phyloP scores from a whole-genome alignment of 768 basidiomycete species.

The Lentinula sp. region DNA sequence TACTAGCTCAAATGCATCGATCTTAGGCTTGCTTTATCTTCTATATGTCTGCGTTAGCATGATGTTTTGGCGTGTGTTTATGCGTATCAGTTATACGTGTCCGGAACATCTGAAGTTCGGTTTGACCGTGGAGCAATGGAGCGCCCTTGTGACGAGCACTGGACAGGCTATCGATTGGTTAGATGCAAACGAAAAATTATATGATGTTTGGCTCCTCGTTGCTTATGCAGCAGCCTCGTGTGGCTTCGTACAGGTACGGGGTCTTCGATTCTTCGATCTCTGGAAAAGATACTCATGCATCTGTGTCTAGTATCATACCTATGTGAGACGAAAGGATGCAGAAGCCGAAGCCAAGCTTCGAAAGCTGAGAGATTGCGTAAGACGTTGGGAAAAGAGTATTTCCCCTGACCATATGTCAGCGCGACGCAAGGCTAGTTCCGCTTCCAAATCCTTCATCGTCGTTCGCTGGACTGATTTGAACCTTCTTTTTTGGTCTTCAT shows the following conservation, averaged over 20 bases:
- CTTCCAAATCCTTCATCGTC: conserved; percentile 1
- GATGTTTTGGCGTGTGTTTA: conserved; percentile 98
- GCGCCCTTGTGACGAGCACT: conserved; percentile 62
- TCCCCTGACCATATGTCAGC: conserved; percentile 94
- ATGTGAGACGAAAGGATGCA: conserved; percentile 75
- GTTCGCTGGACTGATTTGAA: not conserved
- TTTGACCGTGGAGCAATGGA: conserved; percentile 78
- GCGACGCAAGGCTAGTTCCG: conserved; percentile 68
- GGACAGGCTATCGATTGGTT: conserved; percentile 89
- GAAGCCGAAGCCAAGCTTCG: conserved; percentile 70
- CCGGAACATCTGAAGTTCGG: conserved; percentile 87
- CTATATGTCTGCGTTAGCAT: conserved; percentile 87
- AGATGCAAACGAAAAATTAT: conserved; percentile 68
- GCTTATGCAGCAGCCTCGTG: conserved; percentile 86
- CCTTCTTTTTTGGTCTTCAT: not conserved
- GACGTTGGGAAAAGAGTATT: conserved; percentile 81
- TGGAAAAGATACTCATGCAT: not conserved
- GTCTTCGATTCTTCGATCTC: conserved; percentile 2
- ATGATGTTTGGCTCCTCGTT: conserved; percentile 84
- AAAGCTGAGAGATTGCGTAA: conserved; percentile 78
- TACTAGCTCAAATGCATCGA: not conserved
- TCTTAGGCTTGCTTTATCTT: conserved; percentile 77
- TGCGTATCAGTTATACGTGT: conserved; percentile 92
- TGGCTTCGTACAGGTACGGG: conserved; percentile 80
- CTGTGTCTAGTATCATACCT: conserved; percentile 78